Evolutionary conservation across 2,329 filamentous ascomycete genomes (phyloP), one percentile per base, ranked within the genome.

Genomic region (Aphanocladium album): DNA sequence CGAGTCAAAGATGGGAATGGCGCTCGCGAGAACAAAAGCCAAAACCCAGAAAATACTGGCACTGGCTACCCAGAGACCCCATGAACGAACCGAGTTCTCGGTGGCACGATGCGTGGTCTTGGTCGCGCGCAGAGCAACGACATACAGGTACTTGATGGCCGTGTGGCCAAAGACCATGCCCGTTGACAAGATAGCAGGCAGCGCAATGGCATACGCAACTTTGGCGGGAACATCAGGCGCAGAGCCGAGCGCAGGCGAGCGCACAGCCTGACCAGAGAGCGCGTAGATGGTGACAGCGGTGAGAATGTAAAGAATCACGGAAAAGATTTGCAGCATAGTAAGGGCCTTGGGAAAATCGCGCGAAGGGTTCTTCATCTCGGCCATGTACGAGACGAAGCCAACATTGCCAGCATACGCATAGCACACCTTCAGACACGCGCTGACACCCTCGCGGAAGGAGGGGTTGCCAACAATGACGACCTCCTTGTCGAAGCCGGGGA

Each of bases 341-440:
- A 74, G 62, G 1, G 70, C 70, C 55, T 69, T 69, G 0, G 69
- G 67, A 47, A 73, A 73, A 56, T 73, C 72, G 9, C 64, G 64
- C 12, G 65, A 66, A 0, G 72, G 72, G 56, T 73, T 67, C 37
- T 66, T 66, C 71, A 73, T 73, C 62, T 73, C 72, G 2, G 70
- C 70, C 67, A 73, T 73, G 16, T 71, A 71, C 1, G 66, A 67
- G 39, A 78, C 71, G 49, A 73, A 73, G 60, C 70, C 72, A 53
- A 73, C 72, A 64, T 76, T 73, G 17, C 73, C 73, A 7, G 72
- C 73, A 64, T 72, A 75, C 33, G 73, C 71, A 62, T 73, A 75
- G 64, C 67, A 69, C 50, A 75, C 68, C 62, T 72, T 71, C 60
- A 74, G 69, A 55, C 70, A 73, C 2, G 70, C 67, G 57, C 67